A percentile compares a stretch with the other conserved stretches of the same genome.
Evolutionary conservation across 805 yeast genomes (phyloP).

Genomic region (Candida insectorum): DNA sequence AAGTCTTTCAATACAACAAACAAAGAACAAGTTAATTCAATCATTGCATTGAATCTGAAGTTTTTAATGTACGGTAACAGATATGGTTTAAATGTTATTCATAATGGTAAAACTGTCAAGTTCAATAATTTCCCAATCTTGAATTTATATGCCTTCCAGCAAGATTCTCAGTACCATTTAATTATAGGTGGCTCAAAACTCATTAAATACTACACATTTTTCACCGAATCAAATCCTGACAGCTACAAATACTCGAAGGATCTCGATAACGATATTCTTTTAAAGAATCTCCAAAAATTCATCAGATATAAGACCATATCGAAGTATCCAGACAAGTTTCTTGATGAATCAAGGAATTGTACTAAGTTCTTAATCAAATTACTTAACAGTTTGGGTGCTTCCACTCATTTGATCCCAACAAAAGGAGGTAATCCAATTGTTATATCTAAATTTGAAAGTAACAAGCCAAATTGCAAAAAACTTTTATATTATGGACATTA

Average conservation of each 20-base stretch:
- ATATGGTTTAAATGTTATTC: conserved; percentile 27
- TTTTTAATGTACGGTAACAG: conserved; percentile 13
- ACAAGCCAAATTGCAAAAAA: conserved; percentile 26
- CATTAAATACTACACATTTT: conserved; percentile 3
- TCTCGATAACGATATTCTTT: conserved; percentile 29
- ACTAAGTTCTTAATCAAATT: conserved; percentile 69
- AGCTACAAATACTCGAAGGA: not conserved
- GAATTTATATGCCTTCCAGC: conserved; percentile 4
- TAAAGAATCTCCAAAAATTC: conserved; percentile 57
- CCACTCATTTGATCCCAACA: conserved; percentile 67
- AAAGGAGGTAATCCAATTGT: conserved; percentile 83
- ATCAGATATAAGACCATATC: conserved; percentile 78
- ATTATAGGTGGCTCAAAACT: conserved; percentile 11
- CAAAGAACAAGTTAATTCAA: conserved; percentile 9
- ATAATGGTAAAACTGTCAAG: conserved; percentile 3
- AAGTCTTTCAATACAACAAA: conserved; percentile 26
- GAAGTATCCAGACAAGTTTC: conserved; percentile 59
- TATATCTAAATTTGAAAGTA: conserved; percentile 63
- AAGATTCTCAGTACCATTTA: conserved; percentile 1
- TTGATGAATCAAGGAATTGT: conserved; percentile 82
- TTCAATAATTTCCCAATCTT: conserved; percentile 7
- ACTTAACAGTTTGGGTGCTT: conserved; percentile 67
- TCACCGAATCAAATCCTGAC: not conserved
- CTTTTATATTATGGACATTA: conserved; percentile 93
- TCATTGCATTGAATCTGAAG: conserved; percentile 6